Percentiles rank a stretch among this genome's conserved stretches.
These are phyloP conservation scores for Daedalea quercina DNA, from an alignment of 768 basidiomycete genomes.

Conservation along the genomic window DNA sequence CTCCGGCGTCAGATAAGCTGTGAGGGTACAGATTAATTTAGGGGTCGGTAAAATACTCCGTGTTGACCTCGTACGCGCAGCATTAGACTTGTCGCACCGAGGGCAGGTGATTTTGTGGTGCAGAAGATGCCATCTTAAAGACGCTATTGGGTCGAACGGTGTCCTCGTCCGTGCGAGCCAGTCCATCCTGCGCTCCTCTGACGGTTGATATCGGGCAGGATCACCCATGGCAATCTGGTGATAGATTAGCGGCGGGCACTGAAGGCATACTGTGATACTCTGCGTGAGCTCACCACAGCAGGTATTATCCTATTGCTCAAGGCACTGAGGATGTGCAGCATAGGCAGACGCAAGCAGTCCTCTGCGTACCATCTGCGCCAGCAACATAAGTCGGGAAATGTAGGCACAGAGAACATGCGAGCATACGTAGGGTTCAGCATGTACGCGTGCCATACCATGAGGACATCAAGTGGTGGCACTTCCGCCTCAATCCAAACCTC, in stretches of 20 bases:
- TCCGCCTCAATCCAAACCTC: conserved; percentile 21
- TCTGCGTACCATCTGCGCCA: conserved; percentile 18
- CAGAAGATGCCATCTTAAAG: conserved; percentile 18
- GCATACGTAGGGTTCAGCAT: conserved; percentile 30
- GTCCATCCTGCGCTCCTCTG: background rate
- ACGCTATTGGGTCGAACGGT: conserved; percentile 29
- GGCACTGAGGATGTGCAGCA: conserved; percentile 1
- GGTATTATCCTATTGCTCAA: conserved; percentile 4
- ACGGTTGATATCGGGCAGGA: conserved; percentile 11
- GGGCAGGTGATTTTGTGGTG: conserved; percentile 30
- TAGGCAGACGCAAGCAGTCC: conserved; percentile 13
- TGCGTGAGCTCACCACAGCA: conserved; percentile 5
- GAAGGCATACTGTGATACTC: background rate
- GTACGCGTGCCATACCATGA: conserved; percentile 40
- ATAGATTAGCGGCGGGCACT: background rate
- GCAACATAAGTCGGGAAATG: background rate
- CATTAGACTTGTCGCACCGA: conserved; percentile 23
- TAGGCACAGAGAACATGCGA: background rate
- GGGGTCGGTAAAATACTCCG: background rate
- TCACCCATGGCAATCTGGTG: conserved; percentile 15
- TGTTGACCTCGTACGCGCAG: conserved; percentile 23
- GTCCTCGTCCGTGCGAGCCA: conserved; percentile 17
- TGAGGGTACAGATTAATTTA: background rate
- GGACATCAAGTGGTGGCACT: conserved; percentile 32
- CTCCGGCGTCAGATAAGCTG: conserved; percentile 33